phyloP scores from a whole-genome alignment of 2,329 filamentous ascomycete genomes.

The Calonectria honghensis region DNA sequence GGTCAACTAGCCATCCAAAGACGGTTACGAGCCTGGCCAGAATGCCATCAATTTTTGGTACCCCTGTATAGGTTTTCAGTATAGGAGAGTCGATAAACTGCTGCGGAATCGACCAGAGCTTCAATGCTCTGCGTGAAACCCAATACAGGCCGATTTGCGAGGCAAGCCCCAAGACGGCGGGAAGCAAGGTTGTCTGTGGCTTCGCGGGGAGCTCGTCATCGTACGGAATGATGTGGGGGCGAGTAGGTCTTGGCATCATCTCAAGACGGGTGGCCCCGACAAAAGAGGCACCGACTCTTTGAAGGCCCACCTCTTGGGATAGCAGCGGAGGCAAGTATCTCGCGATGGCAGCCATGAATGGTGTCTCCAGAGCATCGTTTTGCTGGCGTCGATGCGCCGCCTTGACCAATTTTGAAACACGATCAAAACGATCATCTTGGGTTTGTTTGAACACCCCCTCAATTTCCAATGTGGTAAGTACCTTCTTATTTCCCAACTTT shows the following conservation, averaged over 20 bases:
- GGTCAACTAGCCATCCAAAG: slow-evolving; percentile 7
- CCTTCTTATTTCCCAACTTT: neutral
- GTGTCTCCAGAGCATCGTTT: slow-evolving; percentile 14
- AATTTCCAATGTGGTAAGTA: neutral
- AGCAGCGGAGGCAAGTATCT: neutral
- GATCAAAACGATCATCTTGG: slow-evolving; percentile 1
- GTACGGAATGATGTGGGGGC: neutral
- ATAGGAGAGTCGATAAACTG: neutral
- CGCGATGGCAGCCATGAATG: neutral
- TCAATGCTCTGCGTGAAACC: neutral
- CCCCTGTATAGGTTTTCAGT: neutral
- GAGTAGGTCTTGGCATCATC: neutral
- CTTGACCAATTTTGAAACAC: neutral
- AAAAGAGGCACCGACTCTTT: neutral
- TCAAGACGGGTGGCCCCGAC: neutral
- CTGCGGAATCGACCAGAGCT: neutral
- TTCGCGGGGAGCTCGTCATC: neutral
- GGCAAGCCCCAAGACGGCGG: neutral
- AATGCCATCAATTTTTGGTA: neutral
- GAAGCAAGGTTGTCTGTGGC: neutral
- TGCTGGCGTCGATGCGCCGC: neutral
- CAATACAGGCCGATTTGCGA: neutral
- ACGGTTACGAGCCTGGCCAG: neutral
- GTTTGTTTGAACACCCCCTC: neutral
- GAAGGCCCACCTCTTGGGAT: neutral